Evolutionary conservation across 495 filamentous ascomycete species (phyloP).

Genomic region (Zalerion maritima): DNA sequence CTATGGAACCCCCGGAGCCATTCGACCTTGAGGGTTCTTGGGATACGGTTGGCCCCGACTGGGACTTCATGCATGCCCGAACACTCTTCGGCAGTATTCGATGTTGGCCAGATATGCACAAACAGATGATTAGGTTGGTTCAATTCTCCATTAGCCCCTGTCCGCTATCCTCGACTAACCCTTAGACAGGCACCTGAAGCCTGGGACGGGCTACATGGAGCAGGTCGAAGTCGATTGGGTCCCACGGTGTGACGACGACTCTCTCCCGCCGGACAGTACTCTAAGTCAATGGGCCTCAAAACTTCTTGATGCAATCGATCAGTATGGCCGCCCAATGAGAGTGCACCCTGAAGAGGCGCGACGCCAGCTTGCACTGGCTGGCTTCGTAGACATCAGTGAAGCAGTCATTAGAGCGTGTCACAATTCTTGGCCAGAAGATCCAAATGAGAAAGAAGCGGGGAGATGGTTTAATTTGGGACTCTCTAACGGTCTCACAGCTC

Average conservation of each 20-base stretch:
- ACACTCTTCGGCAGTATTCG: conserved; percentile 67
- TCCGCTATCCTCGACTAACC: conserved; percentile 7
- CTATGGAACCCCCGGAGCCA: conserved; percentile 54
- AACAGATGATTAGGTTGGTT: conserved; percentile 47
- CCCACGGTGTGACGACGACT: conserved; percentile 62
- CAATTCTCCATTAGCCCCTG: background rate
- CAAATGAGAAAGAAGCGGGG: conserved; percentile 53
- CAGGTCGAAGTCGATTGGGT: conserved; percentile 85
- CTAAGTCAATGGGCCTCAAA: conserved; percentile 54
- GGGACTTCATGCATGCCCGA: conserved; percentile 77
- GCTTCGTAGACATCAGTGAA: conserved; percentile 76
- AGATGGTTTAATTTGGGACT: conserved; percentile 77
- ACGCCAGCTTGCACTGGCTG: conserved; percentile 47
- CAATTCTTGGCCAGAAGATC: conserved; percentile 64
- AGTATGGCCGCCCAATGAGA: conserved; percentile 47
- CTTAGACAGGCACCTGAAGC: conserved; percentile 52
- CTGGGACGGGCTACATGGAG: conserved; percentile 63
- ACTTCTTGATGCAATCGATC: conserved; percentile 54
- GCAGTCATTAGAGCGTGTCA: conserved; percentile 56
- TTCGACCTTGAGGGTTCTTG: conserved; percentile 76
- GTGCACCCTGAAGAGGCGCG: conserved; percentile 49
- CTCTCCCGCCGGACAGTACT: conserved; percentile 30
- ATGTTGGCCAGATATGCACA: conserved; percentile 65
- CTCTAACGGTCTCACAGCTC: conserved; percentile 53
- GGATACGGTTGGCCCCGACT: conserved; percentile 52